Evolutionary conservation across 2,329 filamentous ascomycete genomes (phyloP).

Genomic region (Xylariaceae sp.): DNA sequence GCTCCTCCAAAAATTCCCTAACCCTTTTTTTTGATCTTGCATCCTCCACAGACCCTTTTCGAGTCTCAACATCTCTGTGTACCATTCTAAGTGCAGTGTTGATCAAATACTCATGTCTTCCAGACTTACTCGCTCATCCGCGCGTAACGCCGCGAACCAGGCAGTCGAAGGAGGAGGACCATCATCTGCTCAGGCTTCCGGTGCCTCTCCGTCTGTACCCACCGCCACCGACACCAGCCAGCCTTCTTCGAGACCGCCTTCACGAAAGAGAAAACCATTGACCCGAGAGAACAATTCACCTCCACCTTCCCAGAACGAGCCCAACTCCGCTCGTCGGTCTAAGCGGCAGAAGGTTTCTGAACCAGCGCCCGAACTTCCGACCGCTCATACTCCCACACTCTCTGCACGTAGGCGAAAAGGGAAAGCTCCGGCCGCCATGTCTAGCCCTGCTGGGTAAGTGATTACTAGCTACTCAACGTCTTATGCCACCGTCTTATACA

Average conservation of each 20-base stretch:
- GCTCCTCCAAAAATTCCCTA: constrained; percentile 14
- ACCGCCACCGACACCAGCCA: constrained; percentile 42
- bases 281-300: constrained; percentile 51
- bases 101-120: constrained; percentile 78
- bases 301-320: constrained; percentile 30
- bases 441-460: constrained; percentile 67
- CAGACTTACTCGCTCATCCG: constrained; percentile 94
- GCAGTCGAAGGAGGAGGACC: constrained; percentile 49
- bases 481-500: constrained; percentile 4
- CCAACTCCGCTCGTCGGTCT: constrained; percentile 58
- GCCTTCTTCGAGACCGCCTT: constrained; percentile 46
- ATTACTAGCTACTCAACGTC: constrained; percentile 2
- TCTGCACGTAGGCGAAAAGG: constrained; percentile 60
- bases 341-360: constrained; percentile 72
- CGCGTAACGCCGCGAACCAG: constrained; percentile 79
- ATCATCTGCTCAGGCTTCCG: constrained; percentile 44
- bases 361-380: constrained; percentile 41
- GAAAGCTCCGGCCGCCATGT: constrained; percentile 69
- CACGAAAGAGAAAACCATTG: constrained; percentile 76
- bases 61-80: constrained; percentile 16
- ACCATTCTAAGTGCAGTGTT: constrained; percentile 19
- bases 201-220: constrained; percentile 46
- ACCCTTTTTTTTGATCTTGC: constrained; percentile 17
- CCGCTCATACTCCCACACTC: constrained; percentile 35
- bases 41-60: constrained; percentile 15